Evolutionary conservation across 176 grass and related monocot genomes (phyloP), one percentile per base, ranked within the genome.

Genomic region (Zizania latifolia): DNA sequence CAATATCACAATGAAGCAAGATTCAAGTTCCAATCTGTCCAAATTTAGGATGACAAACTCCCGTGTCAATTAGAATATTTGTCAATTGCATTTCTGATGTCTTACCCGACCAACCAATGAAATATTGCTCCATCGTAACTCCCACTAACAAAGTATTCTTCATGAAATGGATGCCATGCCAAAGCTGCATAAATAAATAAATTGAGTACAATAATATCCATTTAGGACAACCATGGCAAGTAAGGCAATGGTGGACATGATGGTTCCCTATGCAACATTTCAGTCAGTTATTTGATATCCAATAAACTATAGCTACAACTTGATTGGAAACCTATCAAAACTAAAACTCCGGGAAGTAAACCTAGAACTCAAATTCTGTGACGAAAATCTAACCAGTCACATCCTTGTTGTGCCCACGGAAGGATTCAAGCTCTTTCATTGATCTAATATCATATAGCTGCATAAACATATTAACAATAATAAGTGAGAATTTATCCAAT

Each of bases 401-500:
- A 21, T 99, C 95, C 87, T 99, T 99, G 54, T 81, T 88, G 72
- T 99, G 95, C 40, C 95, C 95, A 53, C 91, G 95, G 86, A 99
- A 99, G 58, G 95, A 99, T 85, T 94, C 78, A 85, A 99, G 89
- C 60, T 94, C 91, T 84, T 99, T 99, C 95, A 94, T 99, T 76
- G 95, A 92, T 86, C 95, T 94, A 86, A 99, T 99, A 85, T 99
- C 95, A 80, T 99, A 99, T 68, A 99, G 77, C 95, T 99, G 95
- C 67, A 88, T 11, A 79, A 35, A 51, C 29, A 83, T 4, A 86
- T 78, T 62, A 65, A 6, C 29, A 79, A 86, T 64, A 77, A 8
- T 26, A 17, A 67, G 68, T 84, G 51, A 81, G 77, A 34, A 69
- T 44, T 3, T 14, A 16, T 23, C 23, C 1, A 10, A 62, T 65